Base-by-base conservation (phyloP, 2,329 filamentous ascomycete genomes). In the Epichloe typhina region DNA sequence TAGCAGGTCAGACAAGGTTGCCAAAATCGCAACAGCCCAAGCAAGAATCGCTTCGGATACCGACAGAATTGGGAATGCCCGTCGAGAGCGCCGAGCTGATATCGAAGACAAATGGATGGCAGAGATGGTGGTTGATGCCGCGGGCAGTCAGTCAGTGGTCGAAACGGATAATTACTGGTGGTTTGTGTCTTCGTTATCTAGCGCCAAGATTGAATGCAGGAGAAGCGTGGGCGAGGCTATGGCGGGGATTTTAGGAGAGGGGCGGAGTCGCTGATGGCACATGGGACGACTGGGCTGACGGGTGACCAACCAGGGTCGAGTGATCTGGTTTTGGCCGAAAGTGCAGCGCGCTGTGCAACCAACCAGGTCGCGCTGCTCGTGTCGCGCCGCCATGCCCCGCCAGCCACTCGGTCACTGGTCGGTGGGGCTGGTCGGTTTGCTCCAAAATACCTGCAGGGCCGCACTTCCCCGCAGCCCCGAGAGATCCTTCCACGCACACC, bases 181-280 rank as follows among this genome's bases (percentile, higher is more conserved):
- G 42, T 46, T 52, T 35, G 42, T 41, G 41, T 38, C 21, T 26
- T 36, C 36, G 42, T 31, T 15, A 21, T 41, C 43, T 50, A 52
- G 50, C 50, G 52, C 45, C 33, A 46, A 46, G 47, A 41, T 15
- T 38, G 44, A 40, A 48, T 52, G 53, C 53, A 50, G 50, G 45
- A 54, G 50, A 49, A 35, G 26, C 41, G 23, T 31, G 23, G 42
- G 23, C 39, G 35, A 50, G 48, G 48, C 35, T 31, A 31, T 50
- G 41, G 48, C 33, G 41, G 48, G 46, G 31, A 11, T 31, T 31
- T 31, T 11, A 31, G 31, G 46, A 31, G n/a, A 47, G 36, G 31
- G n/a, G n/a, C 26, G 31, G 31, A 11, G 31, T 31, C 31, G 31
- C 31, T 31, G 31, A 31, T 31, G 23, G 23, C 23, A 0, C 23